Conservation (phyloP, 352 stramenopile genomes). For the Pythium sukuiense region DNA sequence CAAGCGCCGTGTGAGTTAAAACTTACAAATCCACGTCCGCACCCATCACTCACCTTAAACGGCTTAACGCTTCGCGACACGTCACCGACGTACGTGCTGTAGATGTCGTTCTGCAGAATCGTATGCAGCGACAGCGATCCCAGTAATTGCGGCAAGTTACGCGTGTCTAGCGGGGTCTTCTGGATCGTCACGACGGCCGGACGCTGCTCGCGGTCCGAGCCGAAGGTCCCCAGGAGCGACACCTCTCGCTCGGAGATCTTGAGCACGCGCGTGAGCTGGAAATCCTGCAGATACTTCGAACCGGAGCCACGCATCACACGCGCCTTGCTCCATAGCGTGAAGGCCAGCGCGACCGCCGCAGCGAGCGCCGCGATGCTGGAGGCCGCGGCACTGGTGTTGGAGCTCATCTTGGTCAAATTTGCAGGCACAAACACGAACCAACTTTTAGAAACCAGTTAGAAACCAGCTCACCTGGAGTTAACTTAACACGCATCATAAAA, state of each 20-base stretch:
- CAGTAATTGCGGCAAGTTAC: constrained; percentile 44
- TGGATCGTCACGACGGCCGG: constrained; percentile 69
- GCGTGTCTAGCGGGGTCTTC: constrained; percentile 55
- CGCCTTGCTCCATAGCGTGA: constrained; percentile 36
- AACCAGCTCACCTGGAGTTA: constrained; percentile 1
- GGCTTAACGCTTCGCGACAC: constrained; percentile 64
- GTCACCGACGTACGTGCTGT: constrained; percentile 76
- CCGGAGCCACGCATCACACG: constrained; percentile 31
- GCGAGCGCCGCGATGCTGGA: constrained; percentile 20
- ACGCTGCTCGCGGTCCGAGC: constrained; percentile 57
- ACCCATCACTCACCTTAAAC: constrained; percentile 52
- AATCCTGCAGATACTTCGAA: constrained; percentile 48
- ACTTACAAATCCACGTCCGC: neutral
- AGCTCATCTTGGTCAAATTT: constrained; percentile 10
- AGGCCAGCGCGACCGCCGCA: constrained; percentile 27
- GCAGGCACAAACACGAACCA: too few species aligned
- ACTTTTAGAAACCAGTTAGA: neutral
- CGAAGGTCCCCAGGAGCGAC: constrained; percentile 70
- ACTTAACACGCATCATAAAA: constrained; percentile 7
- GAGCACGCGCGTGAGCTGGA: constrained; percentile 65
- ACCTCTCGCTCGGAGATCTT: constrained; percentile 66
- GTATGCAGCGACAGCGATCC: constrained; percentile 60
- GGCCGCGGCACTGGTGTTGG: constrained; percentile 29
- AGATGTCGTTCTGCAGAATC: constrained; percentile 82
- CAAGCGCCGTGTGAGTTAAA: neutral